A percentile compares a stretch with the other conserved stretches of the same genome.
These are phyloP conservation scores for Cryphonectria radicalis DNA, from an alignment of 2,329 filamentous ascomycete species.

Conservation along the genomic window DNA sequence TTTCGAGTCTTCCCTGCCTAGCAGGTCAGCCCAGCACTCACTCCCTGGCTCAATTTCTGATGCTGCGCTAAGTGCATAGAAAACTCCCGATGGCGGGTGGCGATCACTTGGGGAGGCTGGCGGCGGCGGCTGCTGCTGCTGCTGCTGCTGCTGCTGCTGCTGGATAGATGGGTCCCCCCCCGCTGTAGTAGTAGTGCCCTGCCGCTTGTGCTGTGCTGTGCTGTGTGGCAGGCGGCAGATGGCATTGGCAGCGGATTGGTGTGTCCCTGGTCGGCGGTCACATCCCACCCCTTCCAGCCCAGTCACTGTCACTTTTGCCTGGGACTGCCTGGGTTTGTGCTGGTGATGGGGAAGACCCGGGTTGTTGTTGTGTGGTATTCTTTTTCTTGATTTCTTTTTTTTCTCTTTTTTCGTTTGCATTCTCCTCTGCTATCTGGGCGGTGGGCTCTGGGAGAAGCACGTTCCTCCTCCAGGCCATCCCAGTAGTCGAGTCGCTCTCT, in stretches of 20 bases:
- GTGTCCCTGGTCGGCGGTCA: background rate
- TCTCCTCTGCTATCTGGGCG: background rate
- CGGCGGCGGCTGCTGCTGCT: background rate
- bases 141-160: too few species aligned
- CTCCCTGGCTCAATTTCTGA: background rate
- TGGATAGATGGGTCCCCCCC: background rate
- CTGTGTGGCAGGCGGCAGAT: background rate
- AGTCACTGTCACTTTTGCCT: background rate
- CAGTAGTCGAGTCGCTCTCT: background rate
- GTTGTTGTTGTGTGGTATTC: background rate
- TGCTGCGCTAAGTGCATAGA: background rate
- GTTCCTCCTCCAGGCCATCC: background rate
- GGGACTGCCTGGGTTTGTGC: background rate
- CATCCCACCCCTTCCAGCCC: slow-evolving; percentile 5
- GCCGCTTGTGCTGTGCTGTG: background rate
- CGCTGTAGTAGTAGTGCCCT: background rate
- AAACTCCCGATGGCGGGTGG: background rate
- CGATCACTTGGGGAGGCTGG: background rate
- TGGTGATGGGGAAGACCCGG: background rate
- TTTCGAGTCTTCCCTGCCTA: background rate
- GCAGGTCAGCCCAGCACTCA: background rate
- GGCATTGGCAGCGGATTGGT: background rate
- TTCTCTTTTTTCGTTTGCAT: background rate
- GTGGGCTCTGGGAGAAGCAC: background rate
- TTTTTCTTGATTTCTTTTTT: background rate